phyloP scores from a whole-genome alignment of 2,329 filamentous ascomycete genomes.

The Botrytis sinoallii region DNA sequence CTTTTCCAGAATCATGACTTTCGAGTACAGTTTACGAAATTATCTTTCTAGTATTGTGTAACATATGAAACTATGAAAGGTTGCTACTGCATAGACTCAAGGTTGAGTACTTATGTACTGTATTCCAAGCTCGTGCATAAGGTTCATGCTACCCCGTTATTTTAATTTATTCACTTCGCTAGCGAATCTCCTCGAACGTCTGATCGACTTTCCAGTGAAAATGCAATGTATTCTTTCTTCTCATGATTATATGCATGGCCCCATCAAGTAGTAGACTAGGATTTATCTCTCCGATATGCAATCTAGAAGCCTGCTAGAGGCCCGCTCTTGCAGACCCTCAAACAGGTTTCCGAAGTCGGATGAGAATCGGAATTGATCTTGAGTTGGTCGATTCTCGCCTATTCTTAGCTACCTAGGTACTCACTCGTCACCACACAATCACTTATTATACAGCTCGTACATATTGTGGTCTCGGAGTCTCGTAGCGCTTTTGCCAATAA shows the following conservation, averaged over 20 bases:
- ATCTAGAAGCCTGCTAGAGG: background rate
- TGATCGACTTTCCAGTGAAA: constrained; percentile 6
- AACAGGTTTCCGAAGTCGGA: background rate
- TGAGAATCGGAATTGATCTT: background rate
- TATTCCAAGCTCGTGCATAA: background rate
- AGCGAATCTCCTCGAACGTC: background rate
- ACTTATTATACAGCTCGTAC: background rate
- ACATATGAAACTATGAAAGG: background rate
- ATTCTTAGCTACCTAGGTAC: background rate
- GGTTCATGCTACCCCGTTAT: background rate
- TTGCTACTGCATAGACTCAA: background rate
- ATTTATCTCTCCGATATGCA: background rate
- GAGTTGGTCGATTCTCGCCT: too few species aligned
- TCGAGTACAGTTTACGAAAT: background rate
- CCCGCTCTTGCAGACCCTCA: background rate
- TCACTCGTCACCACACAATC: background rate
- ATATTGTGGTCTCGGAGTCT: background rate
- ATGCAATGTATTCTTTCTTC: background rate
- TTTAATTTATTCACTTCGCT: background rate
- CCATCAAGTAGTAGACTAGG: background rate
- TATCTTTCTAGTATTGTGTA: background rate
- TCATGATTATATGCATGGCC: background rate
- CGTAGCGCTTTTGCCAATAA: background rate
- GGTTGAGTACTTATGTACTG: background rate
- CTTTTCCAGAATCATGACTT: background rate